Conservation (phyloP, 139 green algal genomes). For the Chlorella vulgaris region DNA sequence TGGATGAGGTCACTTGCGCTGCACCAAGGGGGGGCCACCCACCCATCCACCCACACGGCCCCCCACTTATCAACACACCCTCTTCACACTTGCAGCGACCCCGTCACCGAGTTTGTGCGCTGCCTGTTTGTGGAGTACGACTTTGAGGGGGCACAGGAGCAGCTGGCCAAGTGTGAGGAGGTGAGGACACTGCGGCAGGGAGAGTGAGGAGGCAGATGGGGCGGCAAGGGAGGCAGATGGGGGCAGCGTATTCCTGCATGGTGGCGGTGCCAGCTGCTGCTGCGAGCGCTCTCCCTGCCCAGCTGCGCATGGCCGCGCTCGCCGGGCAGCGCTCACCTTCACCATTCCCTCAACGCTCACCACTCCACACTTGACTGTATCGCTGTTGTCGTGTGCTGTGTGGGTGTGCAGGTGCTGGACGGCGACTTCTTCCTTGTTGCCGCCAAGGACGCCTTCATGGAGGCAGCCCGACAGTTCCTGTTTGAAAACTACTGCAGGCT, state of each 20-base stretch:
- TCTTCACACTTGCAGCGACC: conserved; percentile 59
- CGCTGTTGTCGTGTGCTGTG: neutral
- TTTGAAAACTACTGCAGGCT: conserved; percentile 98
- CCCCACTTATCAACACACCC: neutral
- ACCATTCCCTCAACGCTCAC: too few species aligned
- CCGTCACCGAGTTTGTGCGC: conserved; percentile 93
- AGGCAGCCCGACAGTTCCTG: conserved; percentile 94
- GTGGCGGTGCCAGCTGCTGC: too few species aligned
- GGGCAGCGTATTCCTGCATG: too few species aligned
- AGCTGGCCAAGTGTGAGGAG: conserved; percentile 88
- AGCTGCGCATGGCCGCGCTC: too few species aligned
- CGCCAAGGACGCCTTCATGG: conserved; percentile 93
- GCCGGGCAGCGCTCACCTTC: too few species aligned
- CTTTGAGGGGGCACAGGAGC: conserved; percentile 95
- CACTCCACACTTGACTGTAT: neutral
- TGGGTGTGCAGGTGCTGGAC: conserved; percentile 57
- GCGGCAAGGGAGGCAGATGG: too few species aligned
- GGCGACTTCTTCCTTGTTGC: conserved; percentile 95
- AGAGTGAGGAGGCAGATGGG: neutral
- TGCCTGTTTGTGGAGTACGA: conserved; percentile 95
- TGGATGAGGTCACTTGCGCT: too few species aligned
- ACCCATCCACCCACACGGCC: neutral
- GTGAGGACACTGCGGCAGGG: conserved; percentile 52
- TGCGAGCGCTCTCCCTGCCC: too few species aligned
- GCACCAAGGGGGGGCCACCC: too few species aligned